Conservation (phyloP, 129 eudicot species). For the Helianthus tuberosus region DNA sequence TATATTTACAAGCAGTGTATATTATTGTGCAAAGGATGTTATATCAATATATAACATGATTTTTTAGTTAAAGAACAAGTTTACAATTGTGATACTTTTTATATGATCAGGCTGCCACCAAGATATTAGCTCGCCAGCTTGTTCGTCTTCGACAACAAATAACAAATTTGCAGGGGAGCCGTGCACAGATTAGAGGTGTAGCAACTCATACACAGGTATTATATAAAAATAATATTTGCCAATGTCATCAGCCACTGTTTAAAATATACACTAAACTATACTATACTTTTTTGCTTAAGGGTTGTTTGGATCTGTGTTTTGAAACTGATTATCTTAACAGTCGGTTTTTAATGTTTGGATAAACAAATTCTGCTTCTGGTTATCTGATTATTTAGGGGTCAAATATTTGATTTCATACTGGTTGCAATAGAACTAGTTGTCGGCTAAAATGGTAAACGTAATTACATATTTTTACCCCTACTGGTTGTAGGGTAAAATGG, state of each 20-base stretch:
- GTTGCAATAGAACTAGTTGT: neutral
- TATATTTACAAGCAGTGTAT: neutral
- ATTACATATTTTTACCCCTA: neutral
- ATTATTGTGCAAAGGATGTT: neutral
- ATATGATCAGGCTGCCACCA: slow-evolving; percentile 81
- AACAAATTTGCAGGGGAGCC: slow-evolving; percentile 88
- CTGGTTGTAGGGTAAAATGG: too few relatives aligned
- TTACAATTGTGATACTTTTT: neutral
- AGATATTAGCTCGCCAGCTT: slow-evolving; percentile 88
- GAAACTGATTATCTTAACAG: too few relatives aligned
- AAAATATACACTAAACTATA: neutral
- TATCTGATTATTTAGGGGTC: neutral
- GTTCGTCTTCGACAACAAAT: slow-evolving; percentile 91
- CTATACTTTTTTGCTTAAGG: neutral
- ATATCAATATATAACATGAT: neutral
- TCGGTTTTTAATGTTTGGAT: neutral
- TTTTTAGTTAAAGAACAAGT: neutral
- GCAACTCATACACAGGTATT: slow-evolving; percentile 92
- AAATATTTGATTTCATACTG: neutral
- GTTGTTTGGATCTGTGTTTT: slow-evolving; percentile 5
- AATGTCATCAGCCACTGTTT: neutral
- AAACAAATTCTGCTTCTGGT: slow-evolving; percentile 6
- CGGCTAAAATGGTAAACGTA: neutral
- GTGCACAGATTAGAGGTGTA: slow-evolving; percentile 95
- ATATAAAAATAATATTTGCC: neutral